Evolutionary conservation across 495 filamentous ascomycete genomes (phyloP), one percentile per base, ranked within the genome.

Genomic region (Recurvomyces mirabilis): DNA sequence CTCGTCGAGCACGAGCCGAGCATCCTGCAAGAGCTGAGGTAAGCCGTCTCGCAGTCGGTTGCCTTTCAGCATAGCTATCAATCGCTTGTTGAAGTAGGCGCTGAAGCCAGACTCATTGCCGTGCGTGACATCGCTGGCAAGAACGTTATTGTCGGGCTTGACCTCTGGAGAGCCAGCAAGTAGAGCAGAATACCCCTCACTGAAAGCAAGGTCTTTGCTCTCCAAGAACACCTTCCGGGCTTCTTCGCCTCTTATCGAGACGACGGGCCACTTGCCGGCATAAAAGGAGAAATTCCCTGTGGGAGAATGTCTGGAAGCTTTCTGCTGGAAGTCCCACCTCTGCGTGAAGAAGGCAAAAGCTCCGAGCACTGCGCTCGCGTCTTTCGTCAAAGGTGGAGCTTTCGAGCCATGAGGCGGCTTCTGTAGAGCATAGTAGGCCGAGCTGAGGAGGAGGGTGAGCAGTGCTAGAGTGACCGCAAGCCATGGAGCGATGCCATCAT

Each of bases 261-360:
- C 51, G 22, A 74, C 35, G 2, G 56, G 60, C 39, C 67, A 51
- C 44, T 65, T 61, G 11, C 70, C 70, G n/a, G 66, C 53, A 54
- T 62, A 67, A 55, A 71, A 72, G 51, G 61, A 68, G 53, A 70
- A 71, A 49, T 65, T 64, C 21, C 68, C 67, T 5, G 60, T 62
- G 13, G 22, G 2, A 5, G 48, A 38, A 0, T 31, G 30, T 5
- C 12, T 13, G 0, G 26, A 37, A 0, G 45, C 48, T 9, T 42
- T 5, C 18, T 45, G 20, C 28, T 38, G 46, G 46, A 57, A 59
- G 29, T 57, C 58, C 53, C 53, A 55, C 26, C 58, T 46, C 12
- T 37, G 5, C 11, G 47, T 55, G 50, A 59, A 61, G 47, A 59
- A 61, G 5, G 29, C 20, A 4, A 52, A 17, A 0, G 58, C 44